Conservation (phyloP, 345 rosid genomes). For the Populus ilicifolia region DNA sequence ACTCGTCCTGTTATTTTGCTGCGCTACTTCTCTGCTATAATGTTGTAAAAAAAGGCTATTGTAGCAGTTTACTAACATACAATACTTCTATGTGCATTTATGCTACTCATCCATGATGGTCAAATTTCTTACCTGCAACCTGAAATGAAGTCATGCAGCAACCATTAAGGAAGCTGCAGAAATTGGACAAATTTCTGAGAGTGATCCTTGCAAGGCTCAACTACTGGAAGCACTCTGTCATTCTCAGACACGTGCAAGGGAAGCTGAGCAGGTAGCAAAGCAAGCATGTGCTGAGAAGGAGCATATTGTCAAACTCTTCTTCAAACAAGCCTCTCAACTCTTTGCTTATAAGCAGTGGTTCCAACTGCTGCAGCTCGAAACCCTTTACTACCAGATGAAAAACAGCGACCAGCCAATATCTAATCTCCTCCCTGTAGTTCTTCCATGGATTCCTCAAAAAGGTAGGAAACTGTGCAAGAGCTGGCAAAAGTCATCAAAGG, state of each 20-base stretch:
- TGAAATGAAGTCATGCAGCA: constrained; percentile 16
- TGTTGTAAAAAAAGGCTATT: background rate
- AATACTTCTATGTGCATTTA: background rate
- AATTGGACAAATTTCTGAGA: constrained; percentile 32
- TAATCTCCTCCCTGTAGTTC: constrained; percentile 40
- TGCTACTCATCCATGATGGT: background rate
- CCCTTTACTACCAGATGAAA: constrained; percentile 57
- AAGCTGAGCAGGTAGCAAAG: constrained; percentile 89
- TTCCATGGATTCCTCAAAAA: constrained; percentile 53
- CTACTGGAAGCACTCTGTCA: constrained; percentile 81
- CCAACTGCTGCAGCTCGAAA: constrained; percentile 77
- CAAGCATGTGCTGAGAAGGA: constrained; percentile 79
- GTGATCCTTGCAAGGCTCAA: constrained; percentile 60
- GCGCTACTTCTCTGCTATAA: background rate
- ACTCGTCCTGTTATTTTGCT: background rate
- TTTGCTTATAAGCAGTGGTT: constrained; percentile 93
- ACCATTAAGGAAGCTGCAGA: constrained; percentile 21
- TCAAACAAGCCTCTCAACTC: constrained; percentile 91
- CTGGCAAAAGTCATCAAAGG: constrained; percentile 28
- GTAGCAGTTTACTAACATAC: background rate
- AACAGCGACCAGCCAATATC: constrained; percentile 47
- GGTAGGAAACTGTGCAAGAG: constrained; percentile 34
- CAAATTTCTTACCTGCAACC: constrained; percentile 12
- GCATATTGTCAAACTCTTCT: constrained; percentile 66
- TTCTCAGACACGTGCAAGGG: constrained; percentile 97